Evolutionary conservation across 192 early-diverging fungal species (phyloP), one percentile per base, ranked within the genome.

Genomic region (Coemansia sp.): DNA sequence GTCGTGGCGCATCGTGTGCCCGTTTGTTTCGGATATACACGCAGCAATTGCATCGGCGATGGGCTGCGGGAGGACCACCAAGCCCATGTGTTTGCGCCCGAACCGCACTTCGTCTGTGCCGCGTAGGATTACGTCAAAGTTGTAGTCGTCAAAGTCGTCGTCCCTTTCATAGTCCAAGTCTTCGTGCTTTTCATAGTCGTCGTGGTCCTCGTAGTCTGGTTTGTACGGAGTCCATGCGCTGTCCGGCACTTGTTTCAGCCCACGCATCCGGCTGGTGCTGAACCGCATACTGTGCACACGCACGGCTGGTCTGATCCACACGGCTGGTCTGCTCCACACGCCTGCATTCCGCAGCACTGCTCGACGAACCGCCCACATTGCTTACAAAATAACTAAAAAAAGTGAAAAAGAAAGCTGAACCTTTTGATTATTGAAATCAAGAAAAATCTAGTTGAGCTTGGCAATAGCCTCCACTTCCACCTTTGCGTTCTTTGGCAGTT

Each of bases 381-480:
- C 8, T 43, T 43, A 14, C 8, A 15, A 43, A 43, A 43, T 43
- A 14, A 1, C 29, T 11, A 51, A 50, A 62, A 62, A 32, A 62
- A 7, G 4, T 6, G n/a, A 65, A 14, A n/a, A 57, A 3, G 29
- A 19, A 2, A 37, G 22, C n/a, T 29, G 24, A 17, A 17, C 43
- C 19, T 21, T 25, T 24, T 19, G 8, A 37, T 23, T 8, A 52
- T 52, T n/a, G 21, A 23, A 11, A 35, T 52, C 25, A 27, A 27
- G 25, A 27, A 27, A 22, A 6, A 21, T 21, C 19, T 60, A 32
- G 61, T 87, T 79, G 59, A 84, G 82, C 66, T 87, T 83, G 62
- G 93, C 94, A 66, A 98, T 87, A 45, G 88, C 90, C 74, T 98
- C 95, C 64, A 98, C 93, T 83, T 98, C 95, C 27, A 98, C 93